Evolutionary conservation across 352 stramenopile species (phyloP), one percentile per base, ranked within the genome.

Genomic region (Phytophthora fragariae): DNA sequence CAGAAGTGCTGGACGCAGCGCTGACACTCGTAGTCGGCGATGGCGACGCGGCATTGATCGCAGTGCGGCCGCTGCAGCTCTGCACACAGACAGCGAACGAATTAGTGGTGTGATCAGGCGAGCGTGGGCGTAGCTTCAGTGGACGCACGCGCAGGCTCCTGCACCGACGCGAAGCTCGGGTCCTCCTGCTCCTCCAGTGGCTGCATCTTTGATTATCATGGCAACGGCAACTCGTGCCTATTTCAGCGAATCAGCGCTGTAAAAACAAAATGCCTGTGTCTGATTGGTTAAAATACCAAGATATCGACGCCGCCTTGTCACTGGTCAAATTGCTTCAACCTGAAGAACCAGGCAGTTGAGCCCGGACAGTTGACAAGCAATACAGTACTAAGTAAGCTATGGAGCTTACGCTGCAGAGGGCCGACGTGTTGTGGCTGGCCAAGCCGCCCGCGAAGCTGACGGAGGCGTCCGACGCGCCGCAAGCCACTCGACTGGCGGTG

Each of bases 1-100:
- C 86, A 94, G 53, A 83, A 89, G 31, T 76, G 75, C 27, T 83
- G 72, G 35, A 68, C 56, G 62, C 86, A 93, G 59, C 68, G 70
- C 44, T 70, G 37, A 64, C 86, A 93, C 41, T 80, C 69, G 49
- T 85, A 74, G 19, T 80, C 72, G 11, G 85, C 86, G 31, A 82
- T 77, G 21, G 71, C 70, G 3, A 68, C 56, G 21, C 19, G 52
- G 66, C 85, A 92, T 66, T 73, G 62, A 31, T 76, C 58, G 52
- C 86, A 92, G 19, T 65, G 68, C 5, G 66, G 70, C n/a, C 79
- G 72, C 62, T 81, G 76, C n/a, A 93, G 72, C 55, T 85, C 84
- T 92, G 29, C 14, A 55, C 8, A 46, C 44, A 60, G 0, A 73
- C 33, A 6, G 29, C 33, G 62, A 12, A 10, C 3, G 0, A 3